Conservation (phyloP, 352 stramenopile species). For the Aphanomyces stellatus region DNA sequence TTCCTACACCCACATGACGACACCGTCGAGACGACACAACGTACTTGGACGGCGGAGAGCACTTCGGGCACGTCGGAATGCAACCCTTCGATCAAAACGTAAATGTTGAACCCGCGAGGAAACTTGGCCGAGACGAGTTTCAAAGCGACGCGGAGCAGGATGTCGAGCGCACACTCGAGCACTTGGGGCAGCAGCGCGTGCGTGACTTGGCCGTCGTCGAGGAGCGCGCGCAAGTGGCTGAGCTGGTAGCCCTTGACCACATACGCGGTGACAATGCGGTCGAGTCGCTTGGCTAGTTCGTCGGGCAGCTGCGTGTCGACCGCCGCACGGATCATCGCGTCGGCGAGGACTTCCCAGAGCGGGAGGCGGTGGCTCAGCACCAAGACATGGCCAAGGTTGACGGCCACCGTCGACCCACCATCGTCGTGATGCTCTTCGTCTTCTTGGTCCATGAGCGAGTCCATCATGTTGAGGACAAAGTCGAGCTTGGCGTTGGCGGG, state of each 20-base stretch:
- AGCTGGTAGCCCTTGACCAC: conserved; percentile 69
- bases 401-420: no score
- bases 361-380: conserved; percentile 1
- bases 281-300: conserved; percentile 42
- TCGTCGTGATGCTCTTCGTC: background rate
- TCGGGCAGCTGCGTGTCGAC: conserved; percentile 13
- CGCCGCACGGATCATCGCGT: conserved; percentile 28
- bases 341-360: conserved; percentile 10
- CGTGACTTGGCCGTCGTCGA: conserved; percentile 55
- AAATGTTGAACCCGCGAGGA: conserved; percentile 71
- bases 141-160: conserved; percentile 56
- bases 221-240: conserved; percentile 59
- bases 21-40: background rate
- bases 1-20: conserved; percentile 30
- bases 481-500: conserved; percentile 59
- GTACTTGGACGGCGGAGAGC: conserved; percentile 64
- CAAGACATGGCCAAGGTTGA: background rate
- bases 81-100: conserved; percentile 71
- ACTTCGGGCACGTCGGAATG: conserved; percentile 64
- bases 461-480: conserved; percentile 18
- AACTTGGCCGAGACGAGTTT: conserved; percentile 77
- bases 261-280: conserved; percentile 54
- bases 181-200: conserved; percentile 64
- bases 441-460: conserved; percentile 6
- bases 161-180: conserved; percentile 67